These are phyloP conservation scores for Globisporangium heterothallicum DNA, from an alignment of 352 stramenopile species.

Conservation along the genomic window DNA sequence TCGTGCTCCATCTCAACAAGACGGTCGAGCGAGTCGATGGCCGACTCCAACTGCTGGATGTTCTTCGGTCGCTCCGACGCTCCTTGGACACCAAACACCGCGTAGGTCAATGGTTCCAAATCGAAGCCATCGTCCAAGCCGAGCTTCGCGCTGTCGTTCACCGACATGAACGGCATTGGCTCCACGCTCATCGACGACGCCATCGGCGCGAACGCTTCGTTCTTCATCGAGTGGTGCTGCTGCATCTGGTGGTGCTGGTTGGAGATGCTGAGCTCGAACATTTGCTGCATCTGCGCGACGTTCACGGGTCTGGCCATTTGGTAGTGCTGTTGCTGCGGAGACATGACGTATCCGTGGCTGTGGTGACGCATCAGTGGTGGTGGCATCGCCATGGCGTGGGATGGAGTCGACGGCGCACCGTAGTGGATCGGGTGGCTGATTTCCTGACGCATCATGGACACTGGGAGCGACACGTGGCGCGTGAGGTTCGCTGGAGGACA, in stretches of 20 bases:
- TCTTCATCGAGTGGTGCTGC: conserved; percentile 24
- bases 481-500: conserved; percentile 53
- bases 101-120: conserved; percentile 61
- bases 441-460: conserved; percentile 38
- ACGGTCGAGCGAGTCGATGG: conserved; percentile 68
- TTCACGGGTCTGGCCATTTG: conserved; percentile 39
- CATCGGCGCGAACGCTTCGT: conserved; percentile 16
- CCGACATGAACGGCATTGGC: conserved; percentile 52
- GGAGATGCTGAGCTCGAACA: conserved; percentile 54
- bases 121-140: conserved; percentile 39
- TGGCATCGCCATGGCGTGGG: conserved; percentile 30
- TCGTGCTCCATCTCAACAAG: conserved; percentile 67
- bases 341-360: conserved; percentile 58
- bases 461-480: conserved; percentile 61
- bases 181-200: conserved; percentile 42
- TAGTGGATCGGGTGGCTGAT: conserved; percentile 21
- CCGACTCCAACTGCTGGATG: conserved; percentile 64
- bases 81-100: conserved; percentile 34
- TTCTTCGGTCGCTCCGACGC: conserved; percentile 31
- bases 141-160: conserved; percentile 24
- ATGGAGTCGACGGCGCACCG: conserved; percentile 16
- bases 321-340: conserved; percentile 25
- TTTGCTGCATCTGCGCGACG: conserved; percentile 45
- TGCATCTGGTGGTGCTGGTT: conserved; percentile 43
- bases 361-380: conserved; percentile 58